Evolutionary conservation across 805 yeast species (phyloP), one percentile per base, ranked within the genome.

Genomic region (Candida caryicola): DNA sequence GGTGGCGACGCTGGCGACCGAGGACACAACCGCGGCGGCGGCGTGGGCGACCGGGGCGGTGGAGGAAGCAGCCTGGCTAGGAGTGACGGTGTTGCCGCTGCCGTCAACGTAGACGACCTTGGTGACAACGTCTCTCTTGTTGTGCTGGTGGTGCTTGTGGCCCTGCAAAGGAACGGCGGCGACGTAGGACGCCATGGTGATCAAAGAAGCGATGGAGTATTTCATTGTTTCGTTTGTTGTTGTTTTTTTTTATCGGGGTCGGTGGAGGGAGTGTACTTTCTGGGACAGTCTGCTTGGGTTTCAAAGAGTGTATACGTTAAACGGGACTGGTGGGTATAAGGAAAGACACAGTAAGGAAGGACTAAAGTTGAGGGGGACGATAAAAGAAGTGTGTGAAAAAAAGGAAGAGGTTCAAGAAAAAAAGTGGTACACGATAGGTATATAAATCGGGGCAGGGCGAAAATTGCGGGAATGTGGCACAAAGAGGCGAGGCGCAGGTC

Each of bases 121-220:
- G 42, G 73, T 64, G 34, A 59, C 67, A 33, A 52, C 53, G 73
- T 52, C 69, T 57, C 71, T 64, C 55, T 64, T 61, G 50, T 64
- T 57, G 42, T 52, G 50, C 31, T 62, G 59, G 40, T 65, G 69
- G 45, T 64, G 72, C 43, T 59, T 57, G 46, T 61, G 65, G 40
- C 48, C 54, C 35, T 51, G 56, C 40, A 61, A 53, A 28, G 69
- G 69, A 45, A 64, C 64, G 40, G 69, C 64, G 23, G 50, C 29
- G 34, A 61, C 58, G 23, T 47, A 41, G 30, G 61, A 34, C 23
- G 62, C 63, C 30, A 57, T 34, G 26, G 65, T 47, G 31, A 59
- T 48, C 29, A 60, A 40, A 43, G 55, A 46, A 36, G 59, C 38
- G 29, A 52, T 36, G 15, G 61, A 54, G 34, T 54, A 49, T 50